Percentiles rank a stretch among this genome's conserved stretches.
These are phyloP conservation scores for Candida manassasensis DNA, from an alignment of 805 yeast genomes.

Conservation along the genomic window DNA sequence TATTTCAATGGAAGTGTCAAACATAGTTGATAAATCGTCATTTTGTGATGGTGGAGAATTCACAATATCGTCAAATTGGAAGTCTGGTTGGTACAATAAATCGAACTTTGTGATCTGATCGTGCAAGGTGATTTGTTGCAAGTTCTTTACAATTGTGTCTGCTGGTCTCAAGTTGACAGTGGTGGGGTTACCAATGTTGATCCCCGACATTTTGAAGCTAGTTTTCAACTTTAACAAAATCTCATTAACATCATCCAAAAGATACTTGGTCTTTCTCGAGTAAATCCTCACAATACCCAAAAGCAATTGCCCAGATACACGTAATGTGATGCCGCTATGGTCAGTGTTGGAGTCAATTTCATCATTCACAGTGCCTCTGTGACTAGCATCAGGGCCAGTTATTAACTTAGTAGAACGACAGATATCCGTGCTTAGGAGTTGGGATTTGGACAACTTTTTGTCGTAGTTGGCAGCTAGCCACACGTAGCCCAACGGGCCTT, in stretches of 20 bases:
- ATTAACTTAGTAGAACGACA: constrained; percentile 41
- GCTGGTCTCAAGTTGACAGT: constrained; percentile 56
- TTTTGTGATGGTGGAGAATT: constrained; percentile 4
- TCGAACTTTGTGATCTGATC: constrained; percentile 80
- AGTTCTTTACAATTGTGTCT: constrained; percentile 56
- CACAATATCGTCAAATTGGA: constrained; percentile 25
- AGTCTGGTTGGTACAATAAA: constrained; percentile 62
- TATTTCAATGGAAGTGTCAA: constrained; percentile 61
- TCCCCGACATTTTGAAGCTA: constrained; percentile 47
- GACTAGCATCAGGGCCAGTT: constrained; percentile 26
- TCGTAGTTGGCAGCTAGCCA: constrained; percentile 94
- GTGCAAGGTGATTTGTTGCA: constrained; percentile 56
- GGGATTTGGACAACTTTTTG: constrained; percentile 66
- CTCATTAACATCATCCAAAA: constrained; percentile 79
- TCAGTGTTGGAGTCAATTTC: no score
- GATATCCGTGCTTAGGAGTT: constrained; percentile 68
- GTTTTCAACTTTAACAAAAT: constrained; percentile 67
- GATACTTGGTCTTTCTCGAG: constrained; percentile 76
- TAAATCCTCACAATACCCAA: constrained; percentile 86
- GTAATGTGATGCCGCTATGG: constrained; percentile 49
- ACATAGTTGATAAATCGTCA: constrained; percentile 17
- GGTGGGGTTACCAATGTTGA: constrained; percentile 29
- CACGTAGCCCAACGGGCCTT: constrained; percentile 83
- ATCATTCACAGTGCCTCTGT: constrained; percentile 43
- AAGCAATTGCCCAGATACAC: constrained; percentile 80